Evolutionary conservation across 768 basidiomycete genomes (phyloP).

Genomic region (Suillus subalutaceus): DNA sequence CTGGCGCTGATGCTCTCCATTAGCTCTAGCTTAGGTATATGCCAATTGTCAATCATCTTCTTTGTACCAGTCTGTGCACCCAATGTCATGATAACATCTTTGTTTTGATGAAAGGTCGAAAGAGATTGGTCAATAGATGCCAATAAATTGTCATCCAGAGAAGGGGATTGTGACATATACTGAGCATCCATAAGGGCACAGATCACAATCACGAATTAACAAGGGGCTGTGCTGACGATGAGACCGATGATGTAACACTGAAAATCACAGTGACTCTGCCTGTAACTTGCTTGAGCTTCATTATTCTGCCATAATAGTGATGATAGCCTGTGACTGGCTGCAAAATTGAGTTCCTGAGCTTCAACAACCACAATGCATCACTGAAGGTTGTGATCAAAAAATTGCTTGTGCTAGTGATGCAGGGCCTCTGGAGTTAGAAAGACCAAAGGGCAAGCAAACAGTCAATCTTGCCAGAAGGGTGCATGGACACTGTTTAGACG

Average conservation of each 20-base stretch:
- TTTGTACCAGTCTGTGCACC: no score
- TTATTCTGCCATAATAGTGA: conserved; percentile 41
- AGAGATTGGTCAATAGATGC: conserved; percentile 26
- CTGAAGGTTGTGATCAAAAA: conserved; percentile 8
- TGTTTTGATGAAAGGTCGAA: conserved; percentile 36
- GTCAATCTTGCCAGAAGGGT: not conserved
- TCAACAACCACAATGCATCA: conserved; percentile 39
- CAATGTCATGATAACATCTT: conserved; percentile 33
- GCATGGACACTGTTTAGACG: not conserved
- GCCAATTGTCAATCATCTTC: no score
- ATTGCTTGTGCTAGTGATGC: not conserved
- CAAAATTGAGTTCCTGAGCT: conserved; percentile 25
- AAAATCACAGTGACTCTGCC: no score
- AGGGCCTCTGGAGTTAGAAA: conserved; percentile 6
- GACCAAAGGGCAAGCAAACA: not conserved
- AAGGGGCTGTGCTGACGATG: no score
- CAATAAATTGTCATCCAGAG: conserved; percentile 9
- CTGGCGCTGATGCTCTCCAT: no score
- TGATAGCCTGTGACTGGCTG: conserved; percentile 38
- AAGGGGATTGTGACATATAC: no score
- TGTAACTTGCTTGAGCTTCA: no score
- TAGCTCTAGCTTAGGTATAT: no score
- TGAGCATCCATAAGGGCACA: no score
- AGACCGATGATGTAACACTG: no score
- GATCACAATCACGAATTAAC: no score